phyloP scores from a whole-genome alignment of 768 basidiomycete species.

The Lentinus brumalis region DNA sequence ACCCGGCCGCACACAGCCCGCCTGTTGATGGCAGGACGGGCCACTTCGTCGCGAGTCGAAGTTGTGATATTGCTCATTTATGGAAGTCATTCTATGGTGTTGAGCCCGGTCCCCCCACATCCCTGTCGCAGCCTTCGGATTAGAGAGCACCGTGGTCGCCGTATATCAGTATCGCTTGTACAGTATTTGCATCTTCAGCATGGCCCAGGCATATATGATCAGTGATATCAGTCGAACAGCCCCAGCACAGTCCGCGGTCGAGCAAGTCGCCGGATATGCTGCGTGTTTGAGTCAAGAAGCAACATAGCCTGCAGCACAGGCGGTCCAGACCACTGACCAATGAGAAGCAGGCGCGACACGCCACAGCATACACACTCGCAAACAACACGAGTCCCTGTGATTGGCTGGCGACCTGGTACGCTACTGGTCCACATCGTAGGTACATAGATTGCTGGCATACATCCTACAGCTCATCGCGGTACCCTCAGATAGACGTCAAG shows the following conservation, averaged over 20 bases:
- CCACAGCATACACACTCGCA: slow-evolving; percentile 17
- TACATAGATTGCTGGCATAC: too few species aligned
- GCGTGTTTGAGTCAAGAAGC: too few species aligned
- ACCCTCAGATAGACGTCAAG: neutral
- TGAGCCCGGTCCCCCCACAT: neutral
- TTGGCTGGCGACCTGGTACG: neutral
- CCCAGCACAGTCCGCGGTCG: neutral
- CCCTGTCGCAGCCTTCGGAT: neutral
- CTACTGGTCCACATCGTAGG: too few species aligned
- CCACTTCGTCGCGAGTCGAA: slow-evolving; percentile 13
- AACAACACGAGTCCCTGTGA: neutral
- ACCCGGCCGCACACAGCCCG: slow-evolving; percentile 13
- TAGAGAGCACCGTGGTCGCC: slow-evolving; percentile 11
- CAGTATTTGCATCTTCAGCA: slow-evolving; percentile 3
- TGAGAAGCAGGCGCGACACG: neutral
- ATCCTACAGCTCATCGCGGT: too few species aligned
- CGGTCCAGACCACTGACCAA: slow-evolving; percentile 9
- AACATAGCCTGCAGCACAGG: too few species aligned
- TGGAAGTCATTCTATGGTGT: slow-evolving; percentile 20
- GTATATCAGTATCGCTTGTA: slow-evolving; percentile 19
- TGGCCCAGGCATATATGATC: slow-evolving; percentile 15
- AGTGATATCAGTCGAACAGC: neutral
- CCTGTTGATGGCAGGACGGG: slow-evolving; percentile 10
- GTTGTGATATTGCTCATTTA: slow-evolving; percentile 17
- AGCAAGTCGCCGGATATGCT: neutral